Evolutionary conservation across 164 flowering plant genomes (phyloP), one percentile per base, ranked within the genome.

Genomic region (Vitis rotundifolia): DNA sequence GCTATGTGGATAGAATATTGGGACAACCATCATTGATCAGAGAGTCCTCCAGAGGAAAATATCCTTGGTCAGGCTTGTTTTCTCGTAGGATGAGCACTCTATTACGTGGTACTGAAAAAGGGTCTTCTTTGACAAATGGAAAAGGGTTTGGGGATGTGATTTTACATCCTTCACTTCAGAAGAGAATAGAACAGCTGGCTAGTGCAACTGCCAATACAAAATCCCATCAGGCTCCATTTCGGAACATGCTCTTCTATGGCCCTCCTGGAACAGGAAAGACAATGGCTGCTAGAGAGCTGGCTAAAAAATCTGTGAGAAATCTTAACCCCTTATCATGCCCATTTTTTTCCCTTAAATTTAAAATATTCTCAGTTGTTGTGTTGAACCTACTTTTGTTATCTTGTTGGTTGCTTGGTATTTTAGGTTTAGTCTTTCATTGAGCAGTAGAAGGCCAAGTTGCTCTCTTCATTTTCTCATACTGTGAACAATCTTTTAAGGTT

Each of bases 251-350:
- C 52, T 95, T 95, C 69, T 95, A 93, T 79, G 99, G 98, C 11
- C 99, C 98, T 76, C 98, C 98, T 44, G 98, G 99, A 81, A 96
- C 98, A 18, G 99, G 99, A 71, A 96, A 96, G 81, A 93, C 98
- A 49, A 93, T 96, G 99, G 99, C 91, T 81, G 99, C 99, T 29
- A 85, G 97, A 77, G 98, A 93, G 81, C 79, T 96, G 57, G 99
- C 99, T 54, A 86, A 76, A 10, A 91, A 89, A 87, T 96, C 99
- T 71, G 99, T 96, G 89, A 68, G 89, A 64, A 48, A 14, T 73
- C 68, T 52, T 69, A 9, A 63, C 63, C 64, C 37, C 31, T 49
- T 5, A 3, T 44, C 19, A 29, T 57, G 16, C 49, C 26, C 16
- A 18, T 59, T 70, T 19, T 29, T 50, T 28, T 13, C 18, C 16